phyloP scores from a whole-genome alignment of 257 asterid species.

The Ehretia macrophylla region DNA sequence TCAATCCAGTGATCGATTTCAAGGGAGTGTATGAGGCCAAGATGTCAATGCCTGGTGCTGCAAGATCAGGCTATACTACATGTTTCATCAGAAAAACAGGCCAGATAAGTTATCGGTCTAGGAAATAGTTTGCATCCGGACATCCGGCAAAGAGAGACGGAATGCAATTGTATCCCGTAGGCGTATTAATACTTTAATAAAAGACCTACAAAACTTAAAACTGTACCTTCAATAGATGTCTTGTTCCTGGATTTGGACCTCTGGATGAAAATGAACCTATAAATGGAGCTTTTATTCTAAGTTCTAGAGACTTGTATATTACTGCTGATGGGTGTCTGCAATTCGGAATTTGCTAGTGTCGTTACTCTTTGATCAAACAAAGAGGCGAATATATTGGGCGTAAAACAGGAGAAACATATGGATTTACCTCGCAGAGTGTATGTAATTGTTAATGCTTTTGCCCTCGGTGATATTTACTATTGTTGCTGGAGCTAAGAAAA shows the following conservation, averaged over 20 bases:
- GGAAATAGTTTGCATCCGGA: background rate
- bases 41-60: slow-evolving; percentile 92
- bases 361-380: no score
- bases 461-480: slow-evolving; percentile 53
- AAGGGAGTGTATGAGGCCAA: slow-evolving; percentile 76
- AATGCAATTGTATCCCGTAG: no score
- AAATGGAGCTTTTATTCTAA: slow-evolving; percentile 64
- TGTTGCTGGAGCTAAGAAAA: slow-evolving; percentile 80
- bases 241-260: slow-evolving; percentile 72
- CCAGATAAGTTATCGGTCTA: background rate
- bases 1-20: slow-evolving; percentile 62
- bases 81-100: background rate
- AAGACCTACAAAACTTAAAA: no score
- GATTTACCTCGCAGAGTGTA: slow-evolving; percentile 54
- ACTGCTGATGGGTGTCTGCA: slow-evolving; percentile 73
- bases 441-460: slow-evolving; percentile 40
- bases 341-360: background rate
- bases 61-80: slow-evolving; percentile 72
- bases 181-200: background rate
- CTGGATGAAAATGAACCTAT: slow-evolving; percentile 84
- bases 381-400: background rate
- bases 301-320: slow-evolving; percentile 56
- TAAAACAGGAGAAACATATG: no score
- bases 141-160: no score
- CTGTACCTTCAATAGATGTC: slow-evolving; percentile 62